These are phyloP conservation scores for Astragalus glycyphyllos DNA, from an alignment of 306 rosid species.

Conservation along the genomic window DNA sequence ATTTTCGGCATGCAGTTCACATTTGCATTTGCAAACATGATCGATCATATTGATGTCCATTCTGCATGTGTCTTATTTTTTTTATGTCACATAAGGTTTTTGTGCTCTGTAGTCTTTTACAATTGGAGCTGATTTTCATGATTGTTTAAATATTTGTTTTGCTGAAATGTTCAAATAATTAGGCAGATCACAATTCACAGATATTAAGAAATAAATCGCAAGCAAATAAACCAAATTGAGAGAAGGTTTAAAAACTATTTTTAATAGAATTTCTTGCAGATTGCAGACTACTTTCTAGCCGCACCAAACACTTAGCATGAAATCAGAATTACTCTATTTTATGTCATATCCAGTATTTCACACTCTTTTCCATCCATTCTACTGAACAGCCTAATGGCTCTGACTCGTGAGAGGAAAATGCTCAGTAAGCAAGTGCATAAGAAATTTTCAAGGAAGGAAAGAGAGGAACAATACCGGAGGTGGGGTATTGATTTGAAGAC, in stretches of 20 bases:
- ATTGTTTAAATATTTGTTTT: background rate
- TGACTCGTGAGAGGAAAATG: constrained; percentile 79
- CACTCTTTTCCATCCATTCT: background rate
- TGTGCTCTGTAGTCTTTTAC: background rate
- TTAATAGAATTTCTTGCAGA: background rate
- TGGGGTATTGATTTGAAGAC: constrained; percentile 74
- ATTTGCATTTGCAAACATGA: constrained; percentile 3
- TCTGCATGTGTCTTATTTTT: constrained; percentile 9
- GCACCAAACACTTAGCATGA: background rate
- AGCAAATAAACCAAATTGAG: background rate
- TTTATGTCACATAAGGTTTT: background rate
- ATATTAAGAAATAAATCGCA: background rate
- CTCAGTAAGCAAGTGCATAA: constrained; percentile 73
- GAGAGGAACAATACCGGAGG: constrained; percentile 62
- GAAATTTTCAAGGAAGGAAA: constrained; percentile 64
- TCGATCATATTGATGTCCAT: constrained; percentile 1
- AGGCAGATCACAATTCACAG: background rate
- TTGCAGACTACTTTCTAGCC: background rate
- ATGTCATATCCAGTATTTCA: constrained; percentile 21
- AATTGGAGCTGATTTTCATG: constrained; percentile 23
- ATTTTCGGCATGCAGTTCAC: constrained; percentile 29
- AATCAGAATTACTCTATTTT: constrained; percentile 6
- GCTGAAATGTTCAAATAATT: background rate
- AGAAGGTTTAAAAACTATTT: background rate
- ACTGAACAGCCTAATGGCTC: constrained; percentile 57